Percentiles rank a stretch among this genome's conserved stretches.
Evolutionary conservation across 495 filamentous ascomycete species (phyloP).

Genomic region (Aspergillus sclerotiicarbonarius): DNA sequence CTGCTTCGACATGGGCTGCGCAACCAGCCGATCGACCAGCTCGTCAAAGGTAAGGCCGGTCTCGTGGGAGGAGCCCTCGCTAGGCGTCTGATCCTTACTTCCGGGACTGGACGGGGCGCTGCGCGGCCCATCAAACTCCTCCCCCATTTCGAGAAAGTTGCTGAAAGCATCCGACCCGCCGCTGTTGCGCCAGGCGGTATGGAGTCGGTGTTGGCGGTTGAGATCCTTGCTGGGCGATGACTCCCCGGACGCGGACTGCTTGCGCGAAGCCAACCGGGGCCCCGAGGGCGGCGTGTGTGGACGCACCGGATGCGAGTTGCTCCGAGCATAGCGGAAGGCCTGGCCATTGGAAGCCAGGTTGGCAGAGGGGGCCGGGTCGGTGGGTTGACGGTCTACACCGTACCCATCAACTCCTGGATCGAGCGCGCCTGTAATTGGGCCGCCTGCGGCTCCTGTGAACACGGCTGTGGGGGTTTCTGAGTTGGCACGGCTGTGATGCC

Average conservation of each 20-base stretch:
- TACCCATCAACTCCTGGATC: slow-evolving; percentile 39
- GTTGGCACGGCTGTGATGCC: slow-evolving; percentile 39
- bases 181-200: slow-evolving; percentile 42
- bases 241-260: slow-evolving; percentile 30
- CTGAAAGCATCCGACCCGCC: slow-evolving; percentile 43
- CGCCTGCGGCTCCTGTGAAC: slow-evolving; percentile 36
- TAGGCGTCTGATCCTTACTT: slow-evolving; percentile 35
- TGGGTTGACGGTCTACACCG: slow-evolving; percentile 36
- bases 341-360: slow-evolving; percentile 37
- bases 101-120: slow-evolving; percentile 32
- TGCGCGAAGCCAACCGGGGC: slow-evolving; percentile 34
- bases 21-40: slow-evolving; percentile 80
- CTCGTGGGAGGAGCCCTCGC: slow-evolving; percentile 38
- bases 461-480: slow-evolving; percentile 33
- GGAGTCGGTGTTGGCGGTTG: slow-evolving; percentile 34
- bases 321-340: slow-evolving; percentile 42
- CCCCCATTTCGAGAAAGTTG: slow-evolving; percentile 48
- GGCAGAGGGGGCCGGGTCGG: slow-evolving; percentile 28
- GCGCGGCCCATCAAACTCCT: slow-evolving; percentile 39
- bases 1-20: slow-evolving; percentile 75
- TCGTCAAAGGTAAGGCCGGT: slow-evolving; percentile 78
- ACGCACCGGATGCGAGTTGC: slow-evolving; percentile 45
- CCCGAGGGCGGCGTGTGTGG: slow-evolving; percentile 45
- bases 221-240: slow-evolving; percentile 31
- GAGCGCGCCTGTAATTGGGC: slow-evolving; percentile 29